Evolutionary conservation across 2,329 filamentous ascomycete genomes (phyloP), one percentile per base, ranked within the genome.

Genomic region (Pseudopyrenochaeta lycopersici): DNA sequence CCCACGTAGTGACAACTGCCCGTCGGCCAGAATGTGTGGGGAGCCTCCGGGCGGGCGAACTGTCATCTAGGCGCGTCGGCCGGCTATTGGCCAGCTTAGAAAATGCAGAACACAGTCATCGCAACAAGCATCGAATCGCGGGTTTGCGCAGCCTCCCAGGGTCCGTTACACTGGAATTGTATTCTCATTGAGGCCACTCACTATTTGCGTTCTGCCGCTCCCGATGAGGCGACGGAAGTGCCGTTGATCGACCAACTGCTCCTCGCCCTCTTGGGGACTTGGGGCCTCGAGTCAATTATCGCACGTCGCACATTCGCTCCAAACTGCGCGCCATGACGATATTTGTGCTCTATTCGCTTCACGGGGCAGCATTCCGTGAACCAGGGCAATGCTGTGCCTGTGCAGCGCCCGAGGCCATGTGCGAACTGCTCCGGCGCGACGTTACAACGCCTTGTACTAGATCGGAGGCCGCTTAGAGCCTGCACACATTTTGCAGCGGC

Each of bases 91-190:
- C 43, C 15, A 23, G 27, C 30, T 12, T 41, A 29, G 35, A 39
- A 21, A 44, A 39, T 46, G 41, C 48, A 42, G 32, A 41, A 49
- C 49, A 73, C 71, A 74, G 71, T 73, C 71, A 73, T 60, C 58
- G 56, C 52, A 46, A 31, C 47, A 39, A 48, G 46, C 53, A 49
- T 50, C 49, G 40, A 40, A 40, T 40, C 2, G 6, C 10, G 18
- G 18, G 5, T 10, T 18, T 18, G 17, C 18, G 38, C 36, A 23
- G 21, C 14, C 21, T 29, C n/a, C n/a, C n/a, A 18, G 21, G 21
- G 23, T 39, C 38, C 41, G 45, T 38, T 43, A 39, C 31, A 31
- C 48, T 35, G 21, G 36, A 41, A 35, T 47, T 41, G 58, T 63
- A 47, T 51, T 57, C 46, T 43, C 43, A 23, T 60, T 52, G 46